Conservation (phyloP, 1,284 basidiomycete genomes). For the Sporisorium graminicola region DNA sequence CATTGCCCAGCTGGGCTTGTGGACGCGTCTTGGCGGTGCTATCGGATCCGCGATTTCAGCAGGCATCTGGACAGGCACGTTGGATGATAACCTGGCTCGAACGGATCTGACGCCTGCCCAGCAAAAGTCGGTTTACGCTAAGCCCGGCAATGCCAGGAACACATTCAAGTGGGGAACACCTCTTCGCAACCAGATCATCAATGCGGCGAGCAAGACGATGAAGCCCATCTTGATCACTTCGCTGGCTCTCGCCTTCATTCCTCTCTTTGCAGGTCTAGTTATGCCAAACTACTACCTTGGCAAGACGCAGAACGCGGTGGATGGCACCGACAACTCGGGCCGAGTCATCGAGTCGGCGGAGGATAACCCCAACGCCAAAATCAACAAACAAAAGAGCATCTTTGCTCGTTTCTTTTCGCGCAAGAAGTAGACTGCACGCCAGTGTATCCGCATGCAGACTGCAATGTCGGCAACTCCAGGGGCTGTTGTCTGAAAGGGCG, state of each 20-base stretch:
- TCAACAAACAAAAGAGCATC: conserved; percentile 23
- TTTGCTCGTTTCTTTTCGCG: conserved; percentile 10
- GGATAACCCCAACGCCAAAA: conserved; percentile 13
- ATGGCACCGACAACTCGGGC: conserved; percentile 65
- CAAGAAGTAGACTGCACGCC: neutral
- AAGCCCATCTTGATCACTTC: conserved; percentile 27
- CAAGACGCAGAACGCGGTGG: conserved; percentile 72
- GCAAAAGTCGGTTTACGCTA: conserved; percentile 12
- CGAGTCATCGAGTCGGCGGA: conserved; percentile 16
- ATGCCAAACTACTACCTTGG: conserved; percentile 71
- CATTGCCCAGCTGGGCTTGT: conserved; percentile 70
- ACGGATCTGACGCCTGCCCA: conserved; percentile 40
- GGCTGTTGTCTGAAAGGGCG: no score
- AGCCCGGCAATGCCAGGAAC: neutral
- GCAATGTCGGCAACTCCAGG: no score
- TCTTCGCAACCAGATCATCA: conserved; percentile 13
- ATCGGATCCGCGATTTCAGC: conserved; percentile 68
- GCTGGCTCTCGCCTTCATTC: conserved; percentile 60
- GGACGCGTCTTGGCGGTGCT: conserved; percentile 70
- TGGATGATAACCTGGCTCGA: conserved; percentile 72
- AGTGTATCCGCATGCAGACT: no score
- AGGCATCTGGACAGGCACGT: conserved; percentile 67
- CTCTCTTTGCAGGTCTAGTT: conserved; percentile 69
- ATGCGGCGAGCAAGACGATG: conserved; percentile 22
- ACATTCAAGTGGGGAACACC: conserved; percentile 9